Conservation (phyloP, 495 filamentous ascomycete genomes). For the Astrothelium macrocarpum region DNA sequence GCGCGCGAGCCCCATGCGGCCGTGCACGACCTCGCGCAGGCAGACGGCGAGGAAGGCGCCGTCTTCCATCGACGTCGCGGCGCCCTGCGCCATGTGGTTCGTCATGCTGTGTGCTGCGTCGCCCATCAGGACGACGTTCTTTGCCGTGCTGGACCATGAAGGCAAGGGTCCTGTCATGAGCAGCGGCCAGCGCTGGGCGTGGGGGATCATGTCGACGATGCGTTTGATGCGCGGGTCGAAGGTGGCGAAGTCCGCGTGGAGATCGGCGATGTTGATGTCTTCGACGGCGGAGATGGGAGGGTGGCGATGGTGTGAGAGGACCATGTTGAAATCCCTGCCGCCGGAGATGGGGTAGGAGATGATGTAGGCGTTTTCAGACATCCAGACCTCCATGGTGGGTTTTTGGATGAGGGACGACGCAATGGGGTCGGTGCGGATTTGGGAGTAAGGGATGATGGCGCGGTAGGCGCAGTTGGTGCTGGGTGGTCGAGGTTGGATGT, state of each 20-base stretch:
- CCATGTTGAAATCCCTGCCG: constrained; percentile 42
- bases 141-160: constrained; percentile 16
- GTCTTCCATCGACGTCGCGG: constrained; percentile 25
- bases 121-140: constrained; percentile 24
- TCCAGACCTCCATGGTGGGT: constrained; percentile 40
- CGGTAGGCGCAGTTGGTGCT: constrained; percentile 36
- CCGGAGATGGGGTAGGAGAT: constrained; percentile 44
- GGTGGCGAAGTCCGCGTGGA: constrained; percentile 23
- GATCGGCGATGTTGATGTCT: constrained; percentile 29
- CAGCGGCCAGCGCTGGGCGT: constrained; percentile 20
- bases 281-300: constrained; percentile 25
- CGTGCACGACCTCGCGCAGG: constrained; percentile 9
- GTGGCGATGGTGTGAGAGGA: constrained; percentile 37
- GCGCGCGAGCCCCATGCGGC: constrained; percentile 10
- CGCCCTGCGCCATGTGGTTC: constrained; percentile 27
- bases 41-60: constrained; percentile 20
- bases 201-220: constrained; percentile 21
- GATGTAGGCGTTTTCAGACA: constrained; percentile 35
- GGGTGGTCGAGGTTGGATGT: constrained; percentile 31
- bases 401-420: constrained; percentile 32
- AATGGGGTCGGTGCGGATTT: constrained; percentile 33
- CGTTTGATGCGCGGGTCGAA: constrained; percentile 35
- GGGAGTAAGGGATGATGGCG: constrained; percentile 33
- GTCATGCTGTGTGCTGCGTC: constrained; percentile 23
- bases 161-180: constrained; percentile 21